Base-by-base conservation (phyloP, 495 filamentous ascomycete genomes). In the Achaetomiella virescens region DNA sequence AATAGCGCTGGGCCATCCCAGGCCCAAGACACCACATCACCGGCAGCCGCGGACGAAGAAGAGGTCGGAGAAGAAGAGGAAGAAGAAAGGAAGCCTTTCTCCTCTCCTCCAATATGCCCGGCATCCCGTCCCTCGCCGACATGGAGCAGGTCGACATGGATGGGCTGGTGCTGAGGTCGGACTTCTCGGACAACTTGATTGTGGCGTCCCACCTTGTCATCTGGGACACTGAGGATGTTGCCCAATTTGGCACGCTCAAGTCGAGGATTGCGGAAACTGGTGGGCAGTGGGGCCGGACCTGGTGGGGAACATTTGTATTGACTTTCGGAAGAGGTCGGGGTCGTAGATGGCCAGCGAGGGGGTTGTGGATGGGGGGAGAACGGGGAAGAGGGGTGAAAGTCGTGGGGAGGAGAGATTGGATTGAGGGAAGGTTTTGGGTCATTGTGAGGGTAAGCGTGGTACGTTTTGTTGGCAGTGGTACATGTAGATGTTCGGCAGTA, bases 51-150 rank as follows among this genome's bases (percentile, higher is more conserved):
- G 6, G 38, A 52, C 17, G 29, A 61, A 31, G 58, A 55, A 11
- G 57, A 62, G 14, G 72, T 77, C 2, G 65, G 69, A 18, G 71
- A 69, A 24, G 69, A 73, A 33, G 72, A 78, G 0, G 66, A 70
- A 22, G 71, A 69, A 17, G 69, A 74, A 40, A 78, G 18, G 70
- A 72, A 25, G 57, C 70, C 12, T 86, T 87, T 3, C 77, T 93
- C 21, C 87, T 93, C 49, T 63, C 72, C 18, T 75, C 85, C 37
- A 71, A 79, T 48, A 91, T 95, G 82, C 91, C 91, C 0, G 92
- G 92, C 3, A 76, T 87, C 25, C 73, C 92, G 59, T 82, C 88
- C 2, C 61, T 79, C 12, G 73, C 78, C 0, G 75, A 95, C 58
- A 72, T 96, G 35, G 61, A 61, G n/a, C 55, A 71, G 41, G 62